Percentiles rank a stretch among this genome's conserved stretches.
These are phyloP conservation scores for Fusarium phyllophilum DNA, from an alignment of 2,329 filamentous ascomycete genomes.

Conservation along the genomic window DNA sequence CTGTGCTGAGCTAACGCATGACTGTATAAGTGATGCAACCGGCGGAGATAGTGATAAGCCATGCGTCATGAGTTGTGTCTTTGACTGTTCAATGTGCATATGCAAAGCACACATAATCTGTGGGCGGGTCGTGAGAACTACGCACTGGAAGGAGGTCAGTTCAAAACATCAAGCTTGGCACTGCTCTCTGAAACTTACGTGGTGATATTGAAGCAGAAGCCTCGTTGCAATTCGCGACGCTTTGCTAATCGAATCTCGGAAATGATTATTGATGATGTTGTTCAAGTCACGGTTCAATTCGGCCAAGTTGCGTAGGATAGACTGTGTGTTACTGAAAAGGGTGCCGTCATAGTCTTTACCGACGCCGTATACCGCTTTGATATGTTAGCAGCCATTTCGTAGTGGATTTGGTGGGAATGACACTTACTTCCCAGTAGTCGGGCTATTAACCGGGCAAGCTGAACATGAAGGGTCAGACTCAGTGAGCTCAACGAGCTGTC, in stretches of 20 bases:
- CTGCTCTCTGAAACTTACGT: not conserved
- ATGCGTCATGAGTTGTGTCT: constrained; percentile 25
- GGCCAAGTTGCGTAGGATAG: constrained; percentile 41
- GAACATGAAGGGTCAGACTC: constrained; percentile 42
- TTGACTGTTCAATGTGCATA: constrained; percentile 45
- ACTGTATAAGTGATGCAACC: constrained; percentile 44
- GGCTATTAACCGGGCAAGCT: constrained; percentile 42
- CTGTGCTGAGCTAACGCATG: constrained; percentile 45
- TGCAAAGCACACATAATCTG: constrained; percentile 49
- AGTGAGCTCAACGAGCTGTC: constrained; percentile 41
- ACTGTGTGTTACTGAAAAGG: constrained; percentile 44
- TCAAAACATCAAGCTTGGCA: fast-evolving
- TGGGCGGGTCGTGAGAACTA: constrained; percentile 45
- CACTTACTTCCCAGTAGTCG: constrained; percentile 35
- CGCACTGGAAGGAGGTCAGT: constrained; percentile 32
- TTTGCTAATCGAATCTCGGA: constrained; percentile 45
- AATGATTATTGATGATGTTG: constrained; percentile 42
- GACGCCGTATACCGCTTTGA: constrained; percentile 41
- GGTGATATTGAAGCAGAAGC: constrained; percentile 43
- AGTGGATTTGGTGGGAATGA: fast-evolving
- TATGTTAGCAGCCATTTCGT: not conserved
- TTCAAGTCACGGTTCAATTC: constrained; percentile 42
- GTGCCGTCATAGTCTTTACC: constrained; percentile 44
- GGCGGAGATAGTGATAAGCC: constrained; percentile 38
- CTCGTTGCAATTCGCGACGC: constrained; percentile 43